Base-by-base conservation (phyloP, 306 rosid genomes). In the Carpinus viminea region DNA sequence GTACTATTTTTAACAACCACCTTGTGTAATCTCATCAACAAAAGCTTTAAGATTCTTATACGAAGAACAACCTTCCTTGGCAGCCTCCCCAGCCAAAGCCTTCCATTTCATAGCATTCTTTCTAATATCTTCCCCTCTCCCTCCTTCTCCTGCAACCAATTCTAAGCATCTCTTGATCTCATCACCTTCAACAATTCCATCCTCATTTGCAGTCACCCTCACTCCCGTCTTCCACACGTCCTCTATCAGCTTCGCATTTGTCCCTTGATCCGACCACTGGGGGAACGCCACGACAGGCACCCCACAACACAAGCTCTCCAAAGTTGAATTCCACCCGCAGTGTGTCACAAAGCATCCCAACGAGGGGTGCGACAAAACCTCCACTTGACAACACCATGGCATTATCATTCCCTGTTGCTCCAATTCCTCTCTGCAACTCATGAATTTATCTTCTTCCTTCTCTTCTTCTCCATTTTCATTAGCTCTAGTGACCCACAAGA, bases 301-400 rank as follows among this genome's bases (percentile, higher is more conserved):
- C 53, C 93, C 93, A 0, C 80, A 68, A 12, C 38, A 73, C 46
- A 91, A 69, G 57, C 91, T 82, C 68, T 91, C 96, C 69, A 79
- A 3, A 0, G 85, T 83, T 0, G 93, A 89, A 64, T 91, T 89
- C 96, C 93, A 91, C 18, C 96, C 96, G 11, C 88, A 84, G 3
- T 91, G 93, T 0, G 81, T 83, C 70, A 89, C 21, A 50, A 87
- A 91, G 73, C 93, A 91, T 8, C 93, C 91, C 62, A 86, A 26
- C 1, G 91, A 89, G 36, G 61, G 34, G 66, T 84, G 90, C 0
- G 90, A 83, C 16, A 92, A 54, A 10, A 92, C 90, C 72, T 90
- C 94, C 65, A 87, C 69, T 12, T 91, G 97, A 0, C 79, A 73
- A 59, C 94, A 85, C 97, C 97, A 90, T 20, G 62, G 8, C 8